Evolutionary conservation across 2,329 filamentous ascomycete genomes (phyloP).

Genomic region (Drechslerella dactyloides): DNA sequence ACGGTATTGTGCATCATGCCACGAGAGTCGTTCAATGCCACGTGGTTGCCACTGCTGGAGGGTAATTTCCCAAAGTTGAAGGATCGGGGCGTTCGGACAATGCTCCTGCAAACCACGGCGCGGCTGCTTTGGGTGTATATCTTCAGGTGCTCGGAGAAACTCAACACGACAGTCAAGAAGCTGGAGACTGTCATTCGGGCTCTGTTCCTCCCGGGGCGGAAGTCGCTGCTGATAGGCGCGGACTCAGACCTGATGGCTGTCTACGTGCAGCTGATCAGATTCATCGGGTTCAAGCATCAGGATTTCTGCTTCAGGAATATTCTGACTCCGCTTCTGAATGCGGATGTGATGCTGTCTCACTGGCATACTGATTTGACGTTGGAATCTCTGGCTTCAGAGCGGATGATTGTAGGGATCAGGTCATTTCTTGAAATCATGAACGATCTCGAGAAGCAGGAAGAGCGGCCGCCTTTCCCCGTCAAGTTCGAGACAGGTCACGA

Average conservation of each 20-base stretch:
- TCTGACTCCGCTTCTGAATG: constrained; percentile 94
- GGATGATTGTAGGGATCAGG: constrained; percentile 95
- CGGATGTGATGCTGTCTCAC: constrained; percentile 68
- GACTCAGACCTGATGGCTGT: constrained; percentile 86
- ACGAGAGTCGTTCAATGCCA: constrained; percentile 78
- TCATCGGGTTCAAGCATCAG: constrained; percentile 90
- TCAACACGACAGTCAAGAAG: constrained; percentile 73
- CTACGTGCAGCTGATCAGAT: constrained; percentile 88
- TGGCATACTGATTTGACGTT: constrained; percentile 67
- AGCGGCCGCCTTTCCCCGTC: constrained; percentile 81
- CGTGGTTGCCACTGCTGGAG: constrained; percentile 84
- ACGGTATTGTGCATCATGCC: constrained; percentile 87
- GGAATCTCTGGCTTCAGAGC: constrained; percentile 92
- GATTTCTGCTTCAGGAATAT: constrained; percentile 91
- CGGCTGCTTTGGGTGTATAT: constrained; percentile 93
- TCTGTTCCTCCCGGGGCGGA: constrained; percentile 79
- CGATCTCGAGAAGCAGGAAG: constrained; percentile 84
- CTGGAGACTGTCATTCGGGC: constrained; percentile 88
- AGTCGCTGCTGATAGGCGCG: constrained; percentile 73
- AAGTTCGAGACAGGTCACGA: constrained; percentile 58
- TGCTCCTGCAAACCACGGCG: constrained; percentile 87
- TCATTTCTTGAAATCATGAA: constrained; percentile 92
- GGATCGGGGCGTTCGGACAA: constrained; percentile 76
- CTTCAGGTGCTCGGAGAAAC: constrained; percentile 78
- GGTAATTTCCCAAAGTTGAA: constrained; percentile 73